A percentile compares a stretch with the other conserved stretches of the same genome.
These are phyloP conservation scores for Camellia oleifera DNA, from an alignment of 179 eudicot species.

Conservation along the genomic window DNA sequence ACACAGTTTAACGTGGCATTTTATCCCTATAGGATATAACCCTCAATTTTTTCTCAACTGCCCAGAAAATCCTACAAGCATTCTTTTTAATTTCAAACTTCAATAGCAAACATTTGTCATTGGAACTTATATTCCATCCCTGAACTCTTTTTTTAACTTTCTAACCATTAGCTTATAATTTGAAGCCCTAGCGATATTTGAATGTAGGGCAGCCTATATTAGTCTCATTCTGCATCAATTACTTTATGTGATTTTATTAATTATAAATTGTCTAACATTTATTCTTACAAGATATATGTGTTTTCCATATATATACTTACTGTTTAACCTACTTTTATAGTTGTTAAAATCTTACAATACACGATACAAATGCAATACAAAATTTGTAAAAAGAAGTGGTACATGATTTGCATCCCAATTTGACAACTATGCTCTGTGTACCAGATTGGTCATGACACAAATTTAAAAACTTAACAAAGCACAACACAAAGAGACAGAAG, in stretches of 20 bases:
- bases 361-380: not conserved
- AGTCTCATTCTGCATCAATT: not conserved
- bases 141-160: not conserved
- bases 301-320: not conserved
- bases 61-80: not conserved
- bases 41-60: not conserved
- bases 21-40: not conserved
- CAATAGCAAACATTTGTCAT: not conserved
- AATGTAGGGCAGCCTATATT: not conserved
- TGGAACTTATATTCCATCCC: too few relatives aligned
- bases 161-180: too few relatives aligned
- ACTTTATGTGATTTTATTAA: not conserved
- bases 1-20: not conserved
- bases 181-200: not conserved
- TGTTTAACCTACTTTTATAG: not conserved
- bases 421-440: not conserved
- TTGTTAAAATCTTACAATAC: not conserved
- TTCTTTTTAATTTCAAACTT: not conserved
- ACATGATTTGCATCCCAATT: not conserved
- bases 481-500: not conserved
- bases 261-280: too few relatives aligned
- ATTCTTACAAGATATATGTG: not conserved
- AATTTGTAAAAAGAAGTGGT: not conserved
- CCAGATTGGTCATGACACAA: not conserved
- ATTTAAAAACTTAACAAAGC: not conserved